phyloP scores from a whole-genome alignment of 306 rosid genomes.

The Trifolium dubium region DNA sequence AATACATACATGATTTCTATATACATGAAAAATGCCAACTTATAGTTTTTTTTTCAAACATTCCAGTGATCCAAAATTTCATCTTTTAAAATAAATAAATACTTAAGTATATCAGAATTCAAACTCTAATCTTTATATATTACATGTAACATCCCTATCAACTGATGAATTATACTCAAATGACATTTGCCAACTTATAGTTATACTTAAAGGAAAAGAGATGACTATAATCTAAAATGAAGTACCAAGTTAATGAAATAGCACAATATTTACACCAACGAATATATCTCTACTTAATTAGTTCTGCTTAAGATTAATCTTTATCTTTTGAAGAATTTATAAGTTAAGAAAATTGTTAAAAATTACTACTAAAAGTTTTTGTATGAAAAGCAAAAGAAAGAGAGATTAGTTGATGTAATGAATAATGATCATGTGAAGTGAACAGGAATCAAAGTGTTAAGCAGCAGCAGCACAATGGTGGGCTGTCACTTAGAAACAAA shows the following conservation, averaged over 20 bases:
- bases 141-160: no score
- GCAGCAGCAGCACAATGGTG: constrained; percentile 44
- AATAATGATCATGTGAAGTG: constrained; percentile 50
- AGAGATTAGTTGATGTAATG: constrained; percentile 53
- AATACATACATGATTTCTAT: no score
- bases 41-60: no score
- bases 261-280: not conserved
- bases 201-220: no score
- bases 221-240: not conserved
- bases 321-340: constrained; percentile 23
- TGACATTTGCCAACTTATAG: no score
- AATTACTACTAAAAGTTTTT: constrained; percentile 1
- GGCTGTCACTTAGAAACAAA: constrained; percentile 55
- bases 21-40: no score
- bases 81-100: no score
- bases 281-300: constrained; percentile 18
- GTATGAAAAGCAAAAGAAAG: constrained; percentile 21
- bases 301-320: constrained; percentile 14
- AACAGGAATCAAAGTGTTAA: constrained; percentile 44
- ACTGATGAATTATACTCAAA: no score
- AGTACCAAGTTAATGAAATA: constrained; percentile 14
- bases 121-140: no score
- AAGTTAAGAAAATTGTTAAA: constrained; percentile 18
- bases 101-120: no score
- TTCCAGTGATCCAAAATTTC: no score